These are phyloP conservation scores for Diplodia scrobiculata DNA, from an alignment of 2,329 filamentous ascomycete species.

Conservation along the genomic window DNA sequence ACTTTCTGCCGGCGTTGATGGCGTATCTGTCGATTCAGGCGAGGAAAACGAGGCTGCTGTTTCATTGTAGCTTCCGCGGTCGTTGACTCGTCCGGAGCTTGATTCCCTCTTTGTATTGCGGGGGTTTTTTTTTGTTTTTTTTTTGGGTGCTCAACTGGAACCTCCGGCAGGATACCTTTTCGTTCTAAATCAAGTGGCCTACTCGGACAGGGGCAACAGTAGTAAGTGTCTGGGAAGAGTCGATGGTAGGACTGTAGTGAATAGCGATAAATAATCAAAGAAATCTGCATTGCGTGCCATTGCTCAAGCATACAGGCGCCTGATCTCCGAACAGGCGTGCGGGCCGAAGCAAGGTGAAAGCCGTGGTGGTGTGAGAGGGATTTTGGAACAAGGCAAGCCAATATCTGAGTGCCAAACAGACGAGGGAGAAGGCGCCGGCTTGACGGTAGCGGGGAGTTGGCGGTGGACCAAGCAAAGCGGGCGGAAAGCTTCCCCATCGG, in stretches of 20 bases:
- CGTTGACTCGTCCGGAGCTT: not conserved
- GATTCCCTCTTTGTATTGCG: slow-evolving; percentile 10
- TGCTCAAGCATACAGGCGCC: not conserved
- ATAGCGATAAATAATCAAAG: slow-evolving; percentile 9
- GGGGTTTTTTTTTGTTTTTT: no score
- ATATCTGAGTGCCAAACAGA: no score
- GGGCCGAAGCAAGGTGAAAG: not conserved
- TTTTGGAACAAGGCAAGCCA: no score
- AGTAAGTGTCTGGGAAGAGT: not conserved
- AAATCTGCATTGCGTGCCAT: slow-evolving; percentile 7
- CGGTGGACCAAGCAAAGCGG: not conserved
- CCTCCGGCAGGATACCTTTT: not conserved
- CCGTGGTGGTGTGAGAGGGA: not conserved
- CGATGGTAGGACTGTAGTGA: slow-evolving; percentile 1
- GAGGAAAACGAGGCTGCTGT: not conserved
- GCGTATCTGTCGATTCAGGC: slow-evolving; percentile 4
- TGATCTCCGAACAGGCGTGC: not conserved
- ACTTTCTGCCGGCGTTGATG: slow-evolving; percentile 9
- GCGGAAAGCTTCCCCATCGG: slow-evolving; percentile 15
- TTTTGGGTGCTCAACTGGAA: not conserved
- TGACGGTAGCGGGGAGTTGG: not conserved
- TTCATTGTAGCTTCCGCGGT: not conserved
- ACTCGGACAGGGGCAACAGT: not conserved
- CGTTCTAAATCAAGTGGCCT: not conserved
- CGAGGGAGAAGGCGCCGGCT: no score